Percentiles rank a stretch among this genome's conserved stretches.
Conservation (phyloP, 352 stramenopile genomes). For the Phytophthora macrochlamydospora region DNA sequence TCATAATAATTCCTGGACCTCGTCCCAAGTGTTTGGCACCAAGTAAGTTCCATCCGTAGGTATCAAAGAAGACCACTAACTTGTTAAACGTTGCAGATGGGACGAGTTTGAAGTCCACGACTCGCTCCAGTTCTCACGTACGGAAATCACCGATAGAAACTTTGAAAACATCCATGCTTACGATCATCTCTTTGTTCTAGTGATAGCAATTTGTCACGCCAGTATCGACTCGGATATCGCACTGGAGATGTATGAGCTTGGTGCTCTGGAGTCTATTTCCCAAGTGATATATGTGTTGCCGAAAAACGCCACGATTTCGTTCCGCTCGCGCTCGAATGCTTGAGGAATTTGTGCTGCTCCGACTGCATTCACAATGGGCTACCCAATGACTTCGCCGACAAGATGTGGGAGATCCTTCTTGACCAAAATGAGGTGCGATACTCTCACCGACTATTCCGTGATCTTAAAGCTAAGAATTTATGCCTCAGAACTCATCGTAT, state of each 20-base stretch:
- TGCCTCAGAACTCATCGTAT: constrained; percentile 3
- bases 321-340: constrained; percentile 44
- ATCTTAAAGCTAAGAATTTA: not conserved
- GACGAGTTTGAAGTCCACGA: constrained; percentile 54
- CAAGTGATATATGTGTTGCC: constrained; percentile 32
- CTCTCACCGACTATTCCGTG: not conserved
- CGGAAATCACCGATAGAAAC: not conserved
- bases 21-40: constrained; percentile 40
- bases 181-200: constrained; percentile 18
- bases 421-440: constrained; percentile 15
- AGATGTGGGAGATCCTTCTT: constrained; percentile 37
- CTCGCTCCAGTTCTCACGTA: constrained; percentile 60
- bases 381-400: constrained; percentile 20
- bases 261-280: constrained; percentile 33
- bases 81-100: constrained; percentile 38
- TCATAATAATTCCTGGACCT: constrained; percentile 40
- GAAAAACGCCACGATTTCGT: constrained; percentile 16
- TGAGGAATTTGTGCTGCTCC: constrained; percentile 58
- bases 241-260: constrained; percentile 45
- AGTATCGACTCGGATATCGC: constrained; percentile 62
- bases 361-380: constrained; percentile 14
- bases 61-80: not conserved
- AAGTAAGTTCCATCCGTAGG: constrained; percentile 9
- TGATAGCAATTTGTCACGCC: constrained; percentile 62
- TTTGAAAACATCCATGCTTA: not conserved